Percentiles rank a stretch among this genome's conserved stretches.
Evolutionary conservation across 2,329 filamentous ascomycete species (phyloP).

Genomic region (Ophioceras dolichostomum): DNA sequence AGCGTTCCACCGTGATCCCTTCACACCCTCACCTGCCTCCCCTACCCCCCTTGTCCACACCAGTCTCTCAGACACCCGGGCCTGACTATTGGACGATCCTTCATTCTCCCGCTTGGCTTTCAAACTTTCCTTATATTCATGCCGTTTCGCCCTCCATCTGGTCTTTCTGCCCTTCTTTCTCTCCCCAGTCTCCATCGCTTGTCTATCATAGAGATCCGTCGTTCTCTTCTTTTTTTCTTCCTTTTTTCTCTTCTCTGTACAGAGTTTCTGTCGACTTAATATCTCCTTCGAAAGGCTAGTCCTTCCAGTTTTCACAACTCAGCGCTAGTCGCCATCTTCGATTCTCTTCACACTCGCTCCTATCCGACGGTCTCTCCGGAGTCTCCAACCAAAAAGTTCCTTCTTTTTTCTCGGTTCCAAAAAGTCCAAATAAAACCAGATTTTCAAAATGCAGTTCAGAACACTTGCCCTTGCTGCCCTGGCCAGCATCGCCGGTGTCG

Average conservation of each 20-base stretch:
- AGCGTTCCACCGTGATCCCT: no score
- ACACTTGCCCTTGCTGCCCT: constrained; percentile 33
- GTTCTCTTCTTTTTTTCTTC: constrained; percentile 9
- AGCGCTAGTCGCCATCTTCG: constrained; percentile 36
- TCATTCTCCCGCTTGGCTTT: constrained; percentile 15
- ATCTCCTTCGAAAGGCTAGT: constrained; percentile 27
- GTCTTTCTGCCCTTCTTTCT: constrained; percentile 9
- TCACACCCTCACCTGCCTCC: background rate
- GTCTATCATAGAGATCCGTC: constrained; percentile 6
- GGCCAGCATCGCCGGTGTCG: constrained; percentile 1
- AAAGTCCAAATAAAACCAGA: constrained; percentile 10
- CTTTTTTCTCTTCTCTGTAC: constrained; percentile 14
- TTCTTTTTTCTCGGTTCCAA: constrained; percentile 9
- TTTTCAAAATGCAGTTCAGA: constrained; percentile 39
- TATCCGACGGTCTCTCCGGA: constrained; percentile 16
- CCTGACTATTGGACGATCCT: constrained; percentile 23
- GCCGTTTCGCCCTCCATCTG: constrained; percentile 15
- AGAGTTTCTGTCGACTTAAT: constrained; percentile 12
- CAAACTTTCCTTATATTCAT: constrained; percentile 27
- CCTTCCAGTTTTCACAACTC: constrained; percentile 24
- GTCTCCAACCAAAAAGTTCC: constrained; percentile 11
- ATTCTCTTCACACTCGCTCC: constrained; percentile 7
- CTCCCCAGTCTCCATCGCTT: constrained; percentile 14
- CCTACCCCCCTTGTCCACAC: background rate
- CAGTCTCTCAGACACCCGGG: constrained; percentile 9